phyloP scores from a whole-genome alignment of 1,284 basidiomycete genomes.

The Puccinia triticina region DNA sequence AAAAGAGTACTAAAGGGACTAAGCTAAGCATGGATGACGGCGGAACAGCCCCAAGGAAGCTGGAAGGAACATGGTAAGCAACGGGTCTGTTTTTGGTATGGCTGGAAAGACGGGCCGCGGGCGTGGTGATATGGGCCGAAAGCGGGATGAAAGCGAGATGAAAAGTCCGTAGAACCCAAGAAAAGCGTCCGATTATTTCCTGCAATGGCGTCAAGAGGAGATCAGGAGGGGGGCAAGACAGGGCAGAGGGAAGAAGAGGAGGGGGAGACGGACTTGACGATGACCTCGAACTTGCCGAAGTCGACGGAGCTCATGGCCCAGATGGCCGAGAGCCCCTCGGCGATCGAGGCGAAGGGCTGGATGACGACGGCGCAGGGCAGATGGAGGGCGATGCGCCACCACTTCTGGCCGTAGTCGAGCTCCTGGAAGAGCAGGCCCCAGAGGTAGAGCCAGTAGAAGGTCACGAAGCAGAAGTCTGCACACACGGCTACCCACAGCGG shows the following conservation, averaged over 20 bases:
- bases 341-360: slow-evolving; percentile 61
- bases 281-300: slow-evolving; percentile 55
- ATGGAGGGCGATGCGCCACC: slow-evolving; percentile 49
- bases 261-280: slow-evolving; percentile 49
- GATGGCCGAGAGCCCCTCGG: slow-evolving; percentile 61
- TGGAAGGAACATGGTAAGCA: no score
- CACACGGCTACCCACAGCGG: slow-evolving; percentile 61
- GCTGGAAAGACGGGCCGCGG: no score
- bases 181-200: background rate
- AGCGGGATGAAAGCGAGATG: no score
- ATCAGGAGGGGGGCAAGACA: no score
- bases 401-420: slow-evolving; percentile 56
- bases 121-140: no score
- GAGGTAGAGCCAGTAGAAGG: slow-evolving; percentile 59
- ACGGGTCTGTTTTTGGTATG: no score
- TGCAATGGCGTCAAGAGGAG: background rate
- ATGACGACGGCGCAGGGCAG: slow-evolving; percentile 58
- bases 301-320: slow-evolving; percentile 61
- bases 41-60: no score
- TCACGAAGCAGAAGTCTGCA: slow-evolving; percentile 62
- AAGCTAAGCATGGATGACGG: background rate
- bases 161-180: no score
- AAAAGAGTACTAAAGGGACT: background rate
- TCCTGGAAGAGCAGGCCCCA: slow-evolving; percentile 54
- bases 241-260: background rate